Conservation (phyloP, 2,329 filamentous ascomycete species). For the Paraphoma chrysanthemicola region DNA sequence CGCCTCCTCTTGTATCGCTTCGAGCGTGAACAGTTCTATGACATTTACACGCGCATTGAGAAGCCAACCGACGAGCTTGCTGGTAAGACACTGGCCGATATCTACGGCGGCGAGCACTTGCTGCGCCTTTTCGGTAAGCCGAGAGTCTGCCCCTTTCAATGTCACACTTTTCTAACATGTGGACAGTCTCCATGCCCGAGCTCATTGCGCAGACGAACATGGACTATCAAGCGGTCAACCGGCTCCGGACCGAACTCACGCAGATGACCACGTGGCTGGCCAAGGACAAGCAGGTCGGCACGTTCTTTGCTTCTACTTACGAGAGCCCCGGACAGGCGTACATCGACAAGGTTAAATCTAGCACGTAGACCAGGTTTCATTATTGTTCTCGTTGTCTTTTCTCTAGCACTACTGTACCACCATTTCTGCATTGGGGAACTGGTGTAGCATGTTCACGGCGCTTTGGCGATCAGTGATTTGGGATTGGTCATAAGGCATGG, state of each 20-base stretch:
- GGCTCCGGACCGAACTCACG: constrained; percentile 85
- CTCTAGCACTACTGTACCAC: constrained; percentile 15
- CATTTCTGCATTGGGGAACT: constrained; percentile 17
- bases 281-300: constrained; percentile 68
- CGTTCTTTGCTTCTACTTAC: constrained; percentile 80
- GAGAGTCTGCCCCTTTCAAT: background rate
- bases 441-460: constrained; percentile 13
- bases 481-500: background rate
- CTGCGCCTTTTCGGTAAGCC: constrained; percentile 82
- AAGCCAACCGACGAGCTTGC: constrained; percentile 66
- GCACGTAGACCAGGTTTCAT: constrained; percentile 21
- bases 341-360: constrained; percentile 67
- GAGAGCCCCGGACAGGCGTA: constrained; percentile 76
- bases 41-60: constrained; percentile 75
- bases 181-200: constrained; percentile 83
- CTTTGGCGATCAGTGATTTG: constrained; percentile 12
- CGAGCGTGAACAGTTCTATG: constrained; percentile 86
- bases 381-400: background rate
- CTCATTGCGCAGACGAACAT: constrained; percentile 97
- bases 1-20: constrained; percentile 93
- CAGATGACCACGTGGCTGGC: constrained; percentile 88
- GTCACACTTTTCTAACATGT: background rate
- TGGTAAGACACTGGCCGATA: constrained; percentile 76
- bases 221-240: constrained; percentile 88
- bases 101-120: constrained; percentile 93